Evolutionary conservation across 805 yeast genomes (phyloP).

Genomic region (Metschnikowia kofuensis): DNA sequence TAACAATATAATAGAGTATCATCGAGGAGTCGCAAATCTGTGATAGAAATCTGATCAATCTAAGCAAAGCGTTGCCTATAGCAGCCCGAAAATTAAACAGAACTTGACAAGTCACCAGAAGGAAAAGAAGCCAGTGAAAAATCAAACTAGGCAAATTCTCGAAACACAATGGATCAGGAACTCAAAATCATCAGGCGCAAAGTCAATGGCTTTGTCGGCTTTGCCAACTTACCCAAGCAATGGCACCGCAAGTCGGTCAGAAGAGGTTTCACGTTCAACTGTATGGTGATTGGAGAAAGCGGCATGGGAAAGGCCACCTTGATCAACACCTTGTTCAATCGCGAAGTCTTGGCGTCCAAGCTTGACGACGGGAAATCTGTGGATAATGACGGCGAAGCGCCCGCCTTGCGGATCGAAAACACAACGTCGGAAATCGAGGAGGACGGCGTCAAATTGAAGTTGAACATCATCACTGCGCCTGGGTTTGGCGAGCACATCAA

Average conservation of each 20-base stretch:
- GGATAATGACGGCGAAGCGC: slow-evolving; percentile 21
- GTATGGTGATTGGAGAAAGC: slow-evolving; percentile 86
- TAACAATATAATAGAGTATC: too few relatives aligned
- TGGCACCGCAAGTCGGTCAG: slow-evolving; percentile 85
- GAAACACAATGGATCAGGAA: slow-evolving; percentile 26
- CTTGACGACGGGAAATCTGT: slow-evolving; percentile 7
- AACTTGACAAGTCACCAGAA: too few relatives aligned
- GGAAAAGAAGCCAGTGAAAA: too few relatives aligned
- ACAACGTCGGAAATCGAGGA: slow-evolving; percentile 60
- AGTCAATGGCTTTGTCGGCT: slow-evolving; percentile 90
- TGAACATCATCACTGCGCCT: slow-evolving; percentile 85
- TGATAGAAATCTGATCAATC: too few relatives aligned
- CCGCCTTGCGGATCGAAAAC: slow-evolving; percentile 25
- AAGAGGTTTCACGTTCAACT: slow-evolving; percentile 77
- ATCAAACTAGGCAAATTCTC: too few relatives aligned
- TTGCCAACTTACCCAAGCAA: slow-evolving; percentile 96
- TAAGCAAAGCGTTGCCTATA: too few relatives aligned
- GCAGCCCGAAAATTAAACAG: too few relatives aligned
- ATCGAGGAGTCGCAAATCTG: too few relatives aligned
- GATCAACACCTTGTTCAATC: slow-evolving; percentile 78
- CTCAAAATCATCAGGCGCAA: slow-evolving; percentile 74
- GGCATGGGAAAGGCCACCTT: slow-evolving; percentile 94
- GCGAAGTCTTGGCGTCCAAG: slow-evolving; percentile 27
- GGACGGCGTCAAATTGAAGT: slow-evolving; percentile 82
- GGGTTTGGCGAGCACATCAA: slow-evolving; percentile 92